Conservation (phyloP, 441 rosid genomes). For the Adansonia madagascariensis region DNA sequence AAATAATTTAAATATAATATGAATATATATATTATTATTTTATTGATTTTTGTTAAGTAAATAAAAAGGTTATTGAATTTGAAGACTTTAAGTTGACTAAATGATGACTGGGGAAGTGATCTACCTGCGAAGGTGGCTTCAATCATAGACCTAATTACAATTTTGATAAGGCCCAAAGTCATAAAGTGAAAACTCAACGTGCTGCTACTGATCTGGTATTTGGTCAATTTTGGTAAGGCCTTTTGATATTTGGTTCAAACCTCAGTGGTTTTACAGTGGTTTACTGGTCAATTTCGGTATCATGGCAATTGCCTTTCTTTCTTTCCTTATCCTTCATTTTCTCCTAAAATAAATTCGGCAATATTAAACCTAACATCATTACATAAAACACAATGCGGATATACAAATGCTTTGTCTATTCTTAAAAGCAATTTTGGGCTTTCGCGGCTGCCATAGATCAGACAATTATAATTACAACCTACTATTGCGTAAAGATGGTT, state of each 20-base stretch:
- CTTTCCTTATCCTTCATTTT: neutral
- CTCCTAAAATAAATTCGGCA: neutral
- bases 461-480: no score
- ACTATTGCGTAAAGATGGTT: no score
- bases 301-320: neutral
- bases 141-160: neutral
- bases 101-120: neutral
- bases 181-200: neutral
- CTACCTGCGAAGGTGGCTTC: neutral
- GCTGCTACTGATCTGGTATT: neutral
- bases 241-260: neutral
- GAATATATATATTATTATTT: no score
- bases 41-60: neutral
- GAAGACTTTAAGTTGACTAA: neutral
- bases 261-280: neutral
- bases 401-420: no score
- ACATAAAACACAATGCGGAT: no score
- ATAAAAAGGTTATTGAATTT: neutral
- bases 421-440: neutral
- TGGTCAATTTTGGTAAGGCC: neutral
- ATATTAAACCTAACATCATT: no score
- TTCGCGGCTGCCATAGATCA: neutral
- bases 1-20: neutral
- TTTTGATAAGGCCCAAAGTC: neutral
- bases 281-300: neutral